phyloP scores from a whole-genome alignment of 2,329 filamentous ascomycete genomes.

The Sporothrix phasma region DNA sequence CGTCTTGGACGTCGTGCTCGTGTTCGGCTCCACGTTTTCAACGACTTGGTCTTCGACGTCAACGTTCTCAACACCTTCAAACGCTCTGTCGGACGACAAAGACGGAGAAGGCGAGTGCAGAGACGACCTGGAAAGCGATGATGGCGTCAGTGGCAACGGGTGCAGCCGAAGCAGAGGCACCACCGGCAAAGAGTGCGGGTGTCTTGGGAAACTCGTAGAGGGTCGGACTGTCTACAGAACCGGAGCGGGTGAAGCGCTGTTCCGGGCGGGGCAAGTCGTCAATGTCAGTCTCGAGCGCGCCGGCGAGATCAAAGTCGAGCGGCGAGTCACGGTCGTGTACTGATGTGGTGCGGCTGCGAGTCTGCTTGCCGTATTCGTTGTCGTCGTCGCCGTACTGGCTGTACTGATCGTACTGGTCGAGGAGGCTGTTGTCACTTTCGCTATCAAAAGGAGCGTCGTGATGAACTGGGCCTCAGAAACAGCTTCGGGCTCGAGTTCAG shows the following conservation, averaged over 20 bases:
- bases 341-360: background rate
- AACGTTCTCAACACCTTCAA: background rate
- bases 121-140: slow-evolving; percentile 14
- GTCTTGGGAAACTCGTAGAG: slow-evolving; percentile 46
- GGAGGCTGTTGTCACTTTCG: background rate
- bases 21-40: background rate
- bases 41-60: background rate
- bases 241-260: slow-evolving; percentile 44
- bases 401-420: background rate
- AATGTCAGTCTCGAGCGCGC: slow-evolving; percentile 16
- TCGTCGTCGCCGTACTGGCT: background rate
- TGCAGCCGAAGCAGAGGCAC: background rate
- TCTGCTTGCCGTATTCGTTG: background rate
- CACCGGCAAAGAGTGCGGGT: background rate
- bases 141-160: background rate
- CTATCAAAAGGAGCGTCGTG: background rate
- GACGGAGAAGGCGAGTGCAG: slow-evolving; percentile 1
- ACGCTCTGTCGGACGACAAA: slow-evolving; percentile 2
- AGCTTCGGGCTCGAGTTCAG: background rate
- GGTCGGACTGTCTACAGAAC: slow-evolving; percentile 50
- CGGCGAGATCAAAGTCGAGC: background rate
- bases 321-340: background rate
- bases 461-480: no score
- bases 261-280: slow-evolving; percentile 38
- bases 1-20: background rate